Evolutionary conservation across 257 asterid genomes (phyloP), one percentile per base, ranked within the genome.

Genomic region (Gardenia jasminoides): DNA sequence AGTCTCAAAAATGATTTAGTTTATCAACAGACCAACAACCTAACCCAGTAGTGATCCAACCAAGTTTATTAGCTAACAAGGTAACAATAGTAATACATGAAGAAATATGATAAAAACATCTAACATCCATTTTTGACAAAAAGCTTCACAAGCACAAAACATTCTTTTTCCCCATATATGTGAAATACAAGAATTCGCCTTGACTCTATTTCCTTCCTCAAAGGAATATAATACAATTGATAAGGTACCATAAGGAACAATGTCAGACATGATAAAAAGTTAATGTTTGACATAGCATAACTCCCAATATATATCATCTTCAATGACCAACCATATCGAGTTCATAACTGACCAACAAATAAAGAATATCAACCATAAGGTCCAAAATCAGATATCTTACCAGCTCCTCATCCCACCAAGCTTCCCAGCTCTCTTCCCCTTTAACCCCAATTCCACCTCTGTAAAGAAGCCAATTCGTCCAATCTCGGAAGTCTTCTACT

Each of bases 371-470:
- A 66, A 67, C 56, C 70, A 66, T 3, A 44, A 30, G 8, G 22
- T 78, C 26, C 48, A 24, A 47, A 70, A 76, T 56, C 13, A 58
- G 76, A 79, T 64, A 44, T 33, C 84, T 70, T 95, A 96, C 99
- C 97, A 96, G 87, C 88, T 96, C 97, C 83, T 92, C 99, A 86
- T 96, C 99, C 99, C 99, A 96, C 98, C 98, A 96, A 77, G 99
- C 98, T 86, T 96, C 99, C 99, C 99, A 93, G 89, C 99, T 96
- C 91, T 96, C 99, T 85, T 89, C 94, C 65, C 98, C 99, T 88
- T 89, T 96, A 77, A 96, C 99, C 82, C 99, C 99, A 83, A 96
- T 96, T 81, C 99, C 99, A 81, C 99, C 99, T 85, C 99, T 87
- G 82, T 96, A 96, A 70, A 96, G 89, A 79, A 96, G 97, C 99